A percentile compares a stretch with the other conserved stretches of the same genome.
phyloP scores from a whole-genome alignment of 129 eudicot species.

The Silybum marianum region DNA sequence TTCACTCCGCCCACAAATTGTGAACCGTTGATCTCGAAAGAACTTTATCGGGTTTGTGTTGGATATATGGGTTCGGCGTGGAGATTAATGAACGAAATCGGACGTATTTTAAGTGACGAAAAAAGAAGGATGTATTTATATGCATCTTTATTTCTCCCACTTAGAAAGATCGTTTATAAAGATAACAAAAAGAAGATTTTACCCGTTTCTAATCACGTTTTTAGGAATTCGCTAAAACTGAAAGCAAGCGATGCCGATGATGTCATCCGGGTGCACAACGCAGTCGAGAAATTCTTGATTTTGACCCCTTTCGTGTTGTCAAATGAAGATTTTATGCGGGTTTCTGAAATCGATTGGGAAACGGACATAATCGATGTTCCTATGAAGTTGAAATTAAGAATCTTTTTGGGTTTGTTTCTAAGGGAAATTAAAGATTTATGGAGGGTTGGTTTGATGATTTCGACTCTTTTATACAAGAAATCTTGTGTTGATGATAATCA shows the following conservation, averaged over 20 bases:
- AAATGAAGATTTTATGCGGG: neutral
- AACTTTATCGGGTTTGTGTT: slow-evolving; percentile 24
- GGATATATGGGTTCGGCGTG: slow-evolving; percentile 23
- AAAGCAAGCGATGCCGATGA: slow-evolving; percentile 79
- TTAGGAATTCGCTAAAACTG: slow-evolving; percentile 67
- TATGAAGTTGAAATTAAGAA: slow-evolving; percentile 44
- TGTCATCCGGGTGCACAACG: slow-evolving; percentile 40
- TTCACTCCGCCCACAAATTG: slow-evolving; percentile 27
- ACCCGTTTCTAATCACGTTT: slow-evolving; percentile 48
- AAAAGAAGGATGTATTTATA: slow-evolving; percentile 55
- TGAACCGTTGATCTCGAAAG: slow-evolving; percentile 17
- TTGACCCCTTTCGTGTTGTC: slow-evolving; percentile 56
- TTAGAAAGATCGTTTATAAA: slow-evolving; percentile 50
- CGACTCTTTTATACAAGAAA: slow-evolving; percentile 45
- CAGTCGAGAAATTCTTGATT: slow-evolving; percentile 60
- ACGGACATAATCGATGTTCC: slow-evolving; percentile 55
- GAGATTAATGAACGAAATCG: slow-evolving; percentile 9
- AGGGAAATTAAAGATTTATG: slow-evolving; percentile 86
- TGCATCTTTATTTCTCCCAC: slow-evolving; percentile 78
- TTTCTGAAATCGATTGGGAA: slow-evolving; percentile 48
- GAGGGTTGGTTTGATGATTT: slow-evolving; percentile 64
- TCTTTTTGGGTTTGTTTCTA: slow-evolving; percentile 71
- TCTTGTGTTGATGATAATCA: slow-evolving; percentile 23
- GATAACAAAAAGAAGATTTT: slow-evolving; percentile 71
- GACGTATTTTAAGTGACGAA: slow-evolving; percentile 30